These are phyloP conservation scores for Myotisia sp. DNA, from an alignment of 2,329 filamentous ascomycete genomes.

Conservation along the genomic window DNA sequence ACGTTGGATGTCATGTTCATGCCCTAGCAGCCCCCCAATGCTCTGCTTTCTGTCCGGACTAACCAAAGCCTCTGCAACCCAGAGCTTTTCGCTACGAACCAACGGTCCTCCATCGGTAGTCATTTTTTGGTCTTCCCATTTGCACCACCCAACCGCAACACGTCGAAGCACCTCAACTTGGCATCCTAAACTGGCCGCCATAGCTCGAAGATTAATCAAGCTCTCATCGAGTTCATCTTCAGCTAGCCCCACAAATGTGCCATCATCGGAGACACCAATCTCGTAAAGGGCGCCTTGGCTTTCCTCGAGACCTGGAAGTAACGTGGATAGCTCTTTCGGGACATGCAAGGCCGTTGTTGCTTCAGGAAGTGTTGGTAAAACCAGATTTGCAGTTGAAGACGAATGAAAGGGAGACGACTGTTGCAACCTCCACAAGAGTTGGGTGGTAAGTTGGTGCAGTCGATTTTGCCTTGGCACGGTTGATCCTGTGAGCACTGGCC, in stretches of 20 bases:
- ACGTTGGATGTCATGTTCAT: not conserved
- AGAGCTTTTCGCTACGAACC: slow-evolving; percentile 44
- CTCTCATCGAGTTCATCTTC: slow-evolving; percentile 89
- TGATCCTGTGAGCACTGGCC: slow-evolving; percentile 35
- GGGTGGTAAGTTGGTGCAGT: slow-evolving; percentile 82
- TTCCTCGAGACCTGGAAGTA: slow-evolving; percentile 69
- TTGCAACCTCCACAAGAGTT: slow-evolving; percentile 85
- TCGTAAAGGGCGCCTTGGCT: slow-evolving; percentile 90
- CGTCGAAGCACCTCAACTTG: slow-evolving; percentile 65
- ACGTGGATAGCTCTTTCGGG: slow-evolving; percentile 38
- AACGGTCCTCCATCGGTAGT: not conserved
- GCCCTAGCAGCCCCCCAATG: slow-evolving; percentile 18
- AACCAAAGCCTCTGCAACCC: slow-evolving; percentile 85
- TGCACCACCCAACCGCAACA: slow-evolving; percentile 72
- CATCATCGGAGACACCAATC: slow-evolving; percentile 91
- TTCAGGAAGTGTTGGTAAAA: slow-evolving; percentile 62
- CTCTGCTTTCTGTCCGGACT: slow-evolving; percentile 46
- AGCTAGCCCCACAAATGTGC: slow-evolving; percentile 73
- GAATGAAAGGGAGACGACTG: slow-evolving; percentile 88
- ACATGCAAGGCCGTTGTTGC: slow-evolving; percentile 43
- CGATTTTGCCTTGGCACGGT: slow-evolving; percentile 66
- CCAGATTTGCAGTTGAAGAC: slow-evolving; percentile 58
- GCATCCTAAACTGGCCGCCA: slow-evolving; percentile 88
- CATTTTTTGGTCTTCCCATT: slow-evolving; percentile 31
- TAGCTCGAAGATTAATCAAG: slow-evolving; percentile 65